These are phyloP conservation scores for Ogataea paraovalis DNA, from an alignment of 805 yeast genomes.

Conservation along the genomic window DNA sequence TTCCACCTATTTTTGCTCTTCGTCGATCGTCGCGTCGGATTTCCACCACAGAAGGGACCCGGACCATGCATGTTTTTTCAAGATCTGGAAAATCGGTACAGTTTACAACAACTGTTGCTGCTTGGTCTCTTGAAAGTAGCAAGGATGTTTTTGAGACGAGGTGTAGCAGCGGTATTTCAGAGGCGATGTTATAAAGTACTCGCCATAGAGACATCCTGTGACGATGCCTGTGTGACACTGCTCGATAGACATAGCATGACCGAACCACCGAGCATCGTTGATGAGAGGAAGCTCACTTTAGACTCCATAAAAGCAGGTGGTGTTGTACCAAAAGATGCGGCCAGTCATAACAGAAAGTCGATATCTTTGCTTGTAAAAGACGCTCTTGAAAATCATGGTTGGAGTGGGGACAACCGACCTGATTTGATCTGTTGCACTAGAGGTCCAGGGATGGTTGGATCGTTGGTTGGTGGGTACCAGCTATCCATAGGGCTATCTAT, in stretches of 20 bases:
- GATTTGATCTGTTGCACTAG: constrained; percentile 85
- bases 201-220: constrained; percentile 92
- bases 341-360: constrained; percentile 64
- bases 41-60: no score
- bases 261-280: constrained; percentile 46
- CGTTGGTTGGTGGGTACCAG: constrained; percentile 76
- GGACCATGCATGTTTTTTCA: no score
- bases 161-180: constrained; percentile 1
- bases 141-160: background rate
- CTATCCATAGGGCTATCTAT: constrained; percentile 79
- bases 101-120: no score
- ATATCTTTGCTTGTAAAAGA: constrained; percentile 49
- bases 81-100: no score
- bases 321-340: constrained; percentile 81
- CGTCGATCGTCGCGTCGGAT: background rate
- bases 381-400: constrained; percentile 36
- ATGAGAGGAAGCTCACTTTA: constrained; percentile 61
- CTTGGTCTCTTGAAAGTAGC: background rate
- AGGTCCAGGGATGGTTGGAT: constrained; percentile 97
- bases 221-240: constrained; percentile 87
- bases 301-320: constrained; percentile 73
- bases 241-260: constrained; percentile 43
- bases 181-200: constrained; percentile 54
- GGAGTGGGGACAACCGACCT: constrained; percentile 37
- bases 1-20: no score